These are phyloP conservation scores for Spiraea crenata DNA, from an alignment of 331 rosid genomes.

Conservation along the genomic window DNA sequence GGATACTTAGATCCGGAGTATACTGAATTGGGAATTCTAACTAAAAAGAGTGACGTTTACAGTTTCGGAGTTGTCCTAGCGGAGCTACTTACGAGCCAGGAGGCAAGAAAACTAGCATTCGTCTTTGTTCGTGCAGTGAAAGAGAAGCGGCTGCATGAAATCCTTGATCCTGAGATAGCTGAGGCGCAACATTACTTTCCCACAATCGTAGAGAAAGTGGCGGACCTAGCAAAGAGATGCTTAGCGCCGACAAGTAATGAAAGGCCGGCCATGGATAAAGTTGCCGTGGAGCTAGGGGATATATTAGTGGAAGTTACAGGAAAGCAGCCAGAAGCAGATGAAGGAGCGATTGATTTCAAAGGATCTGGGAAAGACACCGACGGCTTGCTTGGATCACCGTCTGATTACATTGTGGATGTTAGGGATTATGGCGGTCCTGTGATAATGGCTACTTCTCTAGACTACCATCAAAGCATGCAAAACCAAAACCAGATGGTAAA, in stretches of 20 bases:
- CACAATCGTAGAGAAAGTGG: not conserved
- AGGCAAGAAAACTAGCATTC: not conserved
- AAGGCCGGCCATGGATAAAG: slow-evolving; percentile 26
- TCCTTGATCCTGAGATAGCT: not conserved
- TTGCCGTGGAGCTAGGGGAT: slow-evolving; percentile 13
- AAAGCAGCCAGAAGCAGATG: slow-evolving; percentile 6
- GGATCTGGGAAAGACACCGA: not conserved
- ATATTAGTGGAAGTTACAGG: not conserved
- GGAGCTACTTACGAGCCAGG: not conserved
- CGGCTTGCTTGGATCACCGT: not conserved
- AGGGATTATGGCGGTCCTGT: too few species aligned
- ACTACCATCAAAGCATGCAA: too few species aligned
- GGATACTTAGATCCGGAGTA: slow-evolving; percentile 28
- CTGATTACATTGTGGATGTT: not conserved
- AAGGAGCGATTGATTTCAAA: not conserved
- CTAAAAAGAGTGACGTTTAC: slow-evolving; percentile 23
- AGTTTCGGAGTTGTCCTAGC: slow-evolving; percentile 25
- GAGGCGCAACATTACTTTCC: not conserved
- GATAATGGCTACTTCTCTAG: too few species aligned
- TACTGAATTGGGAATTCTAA: not conserved
- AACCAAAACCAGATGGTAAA: too few species aligned
- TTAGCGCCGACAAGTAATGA: not conserved
- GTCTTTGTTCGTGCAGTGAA: not conserved
- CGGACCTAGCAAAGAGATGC: slow-evolving; percentile 7
- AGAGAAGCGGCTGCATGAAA: not conserved